phyloP scores from a whole-genome alignment of 768 basidiomycete genomes.

The Hypsizygus marmoreus region DNA sequence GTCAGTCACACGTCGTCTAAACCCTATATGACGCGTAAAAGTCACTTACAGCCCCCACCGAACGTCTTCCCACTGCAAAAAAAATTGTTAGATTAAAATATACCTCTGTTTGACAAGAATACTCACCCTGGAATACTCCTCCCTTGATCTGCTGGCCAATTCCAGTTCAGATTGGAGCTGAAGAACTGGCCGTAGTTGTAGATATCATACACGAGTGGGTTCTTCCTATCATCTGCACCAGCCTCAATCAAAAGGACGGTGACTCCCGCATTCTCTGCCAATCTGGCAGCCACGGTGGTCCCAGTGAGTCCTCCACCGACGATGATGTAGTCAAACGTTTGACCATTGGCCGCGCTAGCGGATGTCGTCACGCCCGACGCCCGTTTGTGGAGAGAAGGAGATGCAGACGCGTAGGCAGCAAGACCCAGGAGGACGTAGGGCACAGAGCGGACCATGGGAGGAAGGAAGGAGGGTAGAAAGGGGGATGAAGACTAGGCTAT shows the following conservation, averaged over 20 bases:
- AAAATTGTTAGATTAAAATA: too few relatives aligned
- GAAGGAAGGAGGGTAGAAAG: not conserved
- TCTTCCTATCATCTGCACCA: slow-evolving; percentile 46
- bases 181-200: slow-evolving; percentile 45
- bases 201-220: slow-evolving; percentile 47
- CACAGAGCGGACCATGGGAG: slow-evolving; percentile 4
- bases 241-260: slow-evolving; percentile 55
- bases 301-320: slow-evolving; percentile 51
- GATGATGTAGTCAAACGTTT: slow-evolving; percentile 46
- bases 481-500: not conserved
- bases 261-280: slow-evolving; percentile 43
- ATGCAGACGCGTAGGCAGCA: slow-evolving; percentile 10
- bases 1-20: not conserved
- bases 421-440: slow-evolving; percentile 13
- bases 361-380: slow-evolving; percentile 35
- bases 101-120: too few relatives aligned
- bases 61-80: slow-evolving; percentile 46
- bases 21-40: not conserved
- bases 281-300: slow-evolving; percentile 47
- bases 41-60: slow-evolving; percentile 39
- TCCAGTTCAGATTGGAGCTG: slow-evolving; percentile 45
- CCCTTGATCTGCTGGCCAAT: slow-evolving; percentile 45
- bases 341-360: slow-evolving; percentile 30
- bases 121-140: slow-evolving; percentile 40
- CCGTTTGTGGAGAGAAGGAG: slow-evolving; percentile 26